Evolutionary conservation across 2,329 filamentous ascomycete genomes (phyloP).

Genomic region (Monosporascus sp.): DNA sequence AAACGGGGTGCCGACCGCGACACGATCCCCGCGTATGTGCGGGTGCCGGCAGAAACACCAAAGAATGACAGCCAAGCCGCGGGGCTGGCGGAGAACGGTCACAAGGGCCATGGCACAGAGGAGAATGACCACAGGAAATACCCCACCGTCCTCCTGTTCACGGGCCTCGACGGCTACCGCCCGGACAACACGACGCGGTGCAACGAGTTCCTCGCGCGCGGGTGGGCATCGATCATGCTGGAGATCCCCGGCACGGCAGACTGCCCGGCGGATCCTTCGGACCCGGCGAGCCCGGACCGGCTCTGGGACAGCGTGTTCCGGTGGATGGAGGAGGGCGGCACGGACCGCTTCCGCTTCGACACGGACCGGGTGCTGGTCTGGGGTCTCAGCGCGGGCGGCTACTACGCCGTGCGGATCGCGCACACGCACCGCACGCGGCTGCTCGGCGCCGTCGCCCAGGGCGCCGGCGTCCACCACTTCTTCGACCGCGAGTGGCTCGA

Average conservation of each 20-base stretch:
- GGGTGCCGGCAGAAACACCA: conserved; percentile 44
- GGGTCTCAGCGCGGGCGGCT: conserved; percentile 62
- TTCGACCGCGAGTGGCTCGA: conserved; percentile 55
- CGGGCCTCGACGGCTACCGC: conserved; percentile 57
- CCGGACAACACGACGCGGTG: conserved; percentile 58
- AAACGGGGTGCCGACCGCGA: conserved; percentile 45
- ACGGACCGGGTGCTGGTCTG: conserved; percentile 53
- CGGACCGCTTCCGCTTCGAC: conserved; percentile 39
- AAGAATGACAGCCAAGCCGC: background rate
- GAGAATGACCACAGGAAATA: conserved; percentile 15
- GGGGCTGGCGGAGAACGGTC: background rate
- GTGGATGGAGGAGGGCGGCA: conserved; percentile 44
- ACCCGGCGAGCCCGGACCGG: conserved; percentile 55
- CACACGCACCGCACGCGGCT: conserved; percentile 57
- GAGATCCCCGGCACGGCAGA: conserved; percentile 66
- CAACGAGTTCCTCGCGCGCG: conserved; percentile 56
- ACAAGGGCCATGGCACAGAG: background rate
- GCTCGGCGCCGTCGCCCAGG: conserved; percentile 55
- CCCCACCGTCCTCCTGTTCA: conserved; percentile 53
- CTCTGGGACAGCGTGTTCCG: conserved; percentile 57
- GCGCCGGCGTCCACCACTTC: conserved; percentile 58
- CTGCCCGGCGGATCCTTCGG: conserved; percentile 57
- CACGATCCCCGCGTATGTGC: conserved; percentile 59
- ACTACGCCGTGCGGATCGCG: conserved; percentile 63
- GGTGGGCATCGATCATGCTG: conserved; percentile 57